Evolutionary conservation across 1,139 yeast species (phyloP).

Genomic region (Blastobotrys indianensis): DNA sequence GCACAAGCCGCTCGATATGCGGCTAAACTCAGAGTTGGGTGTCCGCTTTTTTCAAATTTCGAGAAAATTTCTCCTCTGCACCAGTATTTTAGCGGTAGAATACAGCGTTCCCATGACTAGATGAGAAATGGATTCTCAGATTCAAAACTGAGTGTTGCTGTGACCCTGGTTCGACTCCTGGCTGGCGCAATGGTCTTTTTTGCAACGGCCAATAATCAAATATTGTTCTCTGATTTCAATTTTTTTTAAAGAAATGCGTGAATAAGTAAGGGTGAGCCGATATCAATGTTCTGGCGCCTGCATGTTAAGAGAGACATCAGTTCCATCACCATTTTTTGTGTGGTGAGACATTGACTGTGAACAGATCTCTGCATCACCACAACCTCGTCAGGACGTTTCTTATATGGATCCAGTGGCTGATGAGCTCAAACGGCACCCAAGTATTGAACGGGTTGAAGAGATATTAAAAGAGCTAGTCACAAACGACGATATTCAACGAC

Average conservation of each 20-base stretch:
- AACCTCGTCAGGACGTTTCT: no score
- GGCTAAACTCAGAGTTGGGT: no score
- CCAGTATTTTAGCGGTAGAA: slow-evolving; percentile 10
- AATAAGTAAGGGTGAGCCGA: no score
- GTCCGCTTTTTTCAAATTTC: no score
- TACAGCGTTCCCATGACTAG: slow-evolving; percentile 10
- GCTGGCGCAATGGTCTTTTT: slow-evolving; percentile 7
- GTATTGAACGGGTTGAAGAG: slow-evolving; percentile 8
- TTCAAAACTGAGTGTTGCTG: slow-evolving; percentile 8
- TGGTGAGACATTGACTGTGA: not conserved
- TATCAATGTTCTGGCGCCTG: not conserved
- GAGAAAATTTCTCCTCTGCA: not conserved
- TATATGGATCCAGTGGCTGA: slow-evolving; percentile 1
- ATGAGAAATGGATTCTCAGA: slow-evolving; percentile 3
- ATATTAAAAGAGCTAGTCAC: not conserved
- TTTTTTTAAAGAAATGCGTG: not conserved
- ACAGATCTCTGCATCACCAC: no score
- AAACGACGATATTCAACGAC: slow-evolving; percentile 1
- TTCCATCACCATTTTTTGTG: not conserved
- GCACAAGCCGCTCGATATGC: no score
- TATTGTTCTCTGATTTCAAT: slow-evolving; percentile 2
- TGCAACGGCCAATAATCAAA: no score
- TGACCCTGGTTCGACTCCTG: slow-evolving; percentile 13
- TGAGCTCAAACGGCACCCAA: slow-evolving; percentile 10
- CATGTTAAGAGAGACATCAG: no score